phyloP scores from a whole-genome alignment of 306 rosid genomes.

The Cucurbita argyrosperma region DNA sequence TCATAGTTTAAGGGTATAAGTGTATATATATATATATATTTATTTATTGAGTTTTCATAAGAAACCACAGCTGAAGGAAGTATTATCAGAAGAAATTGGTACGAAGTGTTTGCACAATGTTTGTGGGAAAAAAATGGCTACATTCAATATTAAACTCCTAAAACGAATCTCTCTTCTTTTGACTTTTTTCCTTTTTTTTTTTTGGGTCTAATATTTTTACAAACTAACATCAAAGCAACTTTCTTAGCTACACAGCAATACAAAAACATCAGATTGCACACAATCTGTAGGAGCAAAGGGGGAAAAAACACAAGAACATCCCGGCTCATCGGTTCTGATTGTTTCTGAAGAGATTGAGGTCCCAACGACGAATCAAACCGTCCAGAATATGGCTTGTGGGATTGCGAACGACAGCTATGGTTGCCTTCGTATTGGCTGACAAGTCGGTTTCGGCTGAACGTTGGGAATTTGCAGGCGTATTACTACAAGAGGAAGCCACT shows the following conservation, averaged over 20 bases:
- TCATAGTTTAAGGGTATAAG: no score
- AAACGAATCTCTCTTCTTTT: not conserved
- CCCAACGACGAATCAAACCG: conserved; percentile 81
- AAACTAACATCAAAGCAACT: conserved; percentile 1
- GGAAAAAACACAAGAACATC: not conserved
- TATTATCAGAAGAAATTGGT: not conserved
- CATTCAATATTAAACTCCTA: not conserved
- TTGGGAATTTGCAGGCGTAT: conserved; percentile 26
- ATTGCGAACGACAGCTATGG: conserved; percentile 52
- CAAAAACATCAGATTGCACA: not conserved
- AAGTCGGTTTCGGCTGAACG: conserved; percentile 51
- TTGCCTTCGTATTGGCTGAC: conserved; percentile 76
- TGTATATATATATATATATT: no score
- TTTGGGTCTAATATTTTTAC: conserved; percentile 6
- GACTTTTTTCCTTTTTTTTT: not conserved
- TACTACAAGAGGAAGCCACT: conserved; percentile 24
- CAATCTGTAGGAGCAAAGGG: not conserved
- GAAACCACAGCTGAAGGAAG: not conserved
- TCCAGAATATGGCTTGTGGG: conserved; percentile 59
- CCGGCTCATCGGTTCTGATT: conserved; percentile 28
- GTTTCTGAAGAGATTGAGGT: conserved; percentile 66
- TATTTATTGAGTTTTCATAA: not conserved
- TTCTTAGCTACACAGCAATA: not conserved
- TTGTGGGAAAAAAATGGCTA: conserved; percentile 2
- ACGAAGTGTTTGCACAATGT: not conserved